Evolutionary conservation across 805 yeast species (phyloP).

Genomic region (Cyberlindnera suaveolens): DNA sequence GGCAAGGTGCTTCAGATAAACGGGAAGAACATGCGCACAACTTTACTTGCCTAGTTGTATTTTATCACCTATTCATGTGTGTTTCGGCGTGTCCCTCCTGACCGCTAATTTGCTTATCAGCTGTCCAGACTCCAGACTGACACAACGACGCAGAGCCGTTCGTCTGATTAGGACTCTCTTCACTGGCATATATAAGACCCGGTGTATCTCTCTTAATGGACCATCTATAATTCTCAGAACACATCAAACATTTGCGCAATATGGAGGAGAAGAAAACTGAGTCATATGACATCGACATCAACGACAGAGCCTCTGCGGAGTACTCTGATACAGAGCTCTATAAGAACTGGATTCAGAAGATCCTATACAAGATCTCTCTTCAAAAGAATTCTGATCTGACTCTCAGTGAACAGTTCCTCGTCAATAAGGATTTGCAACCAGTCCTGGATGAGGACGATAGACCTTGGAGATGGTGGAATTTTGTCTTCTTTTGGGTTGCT

Average conservation of each 20-base stretch:
- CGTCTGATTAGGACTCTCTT: no score
- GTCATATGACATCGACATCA: neutral
- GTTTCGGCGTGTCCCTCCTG: no score
- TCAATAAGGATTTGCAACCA: constrained; percentile 73
- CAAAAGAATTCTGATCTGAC: constrained; percentile 33
- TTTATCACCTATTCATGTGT: no score
- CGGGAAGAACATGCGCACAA: no score
- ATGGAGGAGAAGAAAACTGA: neutral
- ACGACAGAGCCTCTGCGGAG: neutral
- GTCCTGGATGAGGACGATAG: constrained; percentile 62
- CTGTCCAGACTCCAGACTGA: no score
- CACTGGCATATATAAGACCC: no score
- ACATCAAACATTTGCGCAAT: neutral
- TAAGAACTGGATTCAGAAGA: neutral
- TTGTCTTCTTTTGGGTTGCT: constrained; percentile 78
- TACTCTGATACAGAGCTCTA: neutral
- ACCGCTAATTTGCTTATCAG: no score
- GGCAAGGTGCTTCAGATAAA: no score
- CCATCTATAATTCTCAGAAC: no score
- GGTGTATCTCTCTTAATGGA: no score
- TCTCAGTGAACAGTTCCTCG: constrained; percentile 57
- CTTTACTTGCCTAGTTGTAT: no score
- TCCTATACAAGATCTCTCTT: constrained; percentile 12
- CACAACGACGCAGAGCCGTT: no score
- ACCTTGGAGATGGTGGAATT: constrained; percentile 82